Conservation (phyloP, 768 basidiomycete species). For the Leccinum incarnatum region DNA sequence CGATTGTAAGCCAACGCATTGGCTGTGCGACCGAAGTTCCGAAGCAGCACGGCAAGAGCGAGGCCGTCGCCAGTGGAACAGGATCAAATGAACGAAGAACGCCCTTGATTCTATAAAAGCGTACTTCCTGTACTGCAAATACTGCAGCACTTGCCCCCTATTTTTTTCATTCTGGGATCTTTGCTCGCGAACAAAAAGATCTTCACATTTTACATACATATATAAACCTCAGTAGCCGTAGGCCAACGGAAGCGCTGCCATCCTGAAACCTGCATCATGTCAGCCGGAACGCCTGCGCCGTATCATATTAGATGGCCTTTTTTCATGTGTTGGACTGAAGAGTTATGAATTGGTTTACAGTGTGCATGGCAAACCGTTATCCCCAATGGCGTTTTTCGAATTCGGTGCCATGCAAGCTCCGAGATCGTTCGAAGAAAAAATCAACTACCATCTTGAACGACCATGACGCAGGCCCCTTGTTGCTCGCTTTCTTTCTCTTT, state of each 20-base stretch:
- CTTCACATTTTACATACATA: not conserved
- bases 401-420: not conserved
- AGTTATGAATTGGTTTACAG: not conserved
- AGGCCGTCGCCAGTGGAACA: not conserved
- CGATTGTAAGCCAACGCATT: not conserved
- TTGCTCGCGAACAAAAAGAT: not conserved
- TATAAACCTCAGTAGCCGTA: not conserved
- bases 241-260: conserved; percentile 3
- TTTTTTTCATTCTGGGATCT: not conserved
- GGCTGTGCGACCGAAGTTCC: not conserved
- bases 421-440: not conserved
- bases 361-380: not conserved
- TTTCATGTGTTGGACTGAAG: not conserved
- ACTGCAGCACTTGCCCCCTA: not conserved
- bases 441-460: conserved; percentile 22
- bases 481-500: no score
- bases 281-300: not conserved
- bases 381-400: not conserved
- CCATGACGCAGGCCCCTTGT: not conserved
- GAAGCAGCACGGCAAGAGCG: conserved; percentile 1
- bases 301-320: not conserved
- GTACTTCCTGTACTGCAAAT: not conserved
- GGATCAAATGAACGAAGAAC: not conserved
- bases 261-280: not conserved
- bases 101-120: not conserved